Base-by-base conservation (phyloP, 2,329 filamentous ascomycete species). In the Nemania serpens region DNA sequence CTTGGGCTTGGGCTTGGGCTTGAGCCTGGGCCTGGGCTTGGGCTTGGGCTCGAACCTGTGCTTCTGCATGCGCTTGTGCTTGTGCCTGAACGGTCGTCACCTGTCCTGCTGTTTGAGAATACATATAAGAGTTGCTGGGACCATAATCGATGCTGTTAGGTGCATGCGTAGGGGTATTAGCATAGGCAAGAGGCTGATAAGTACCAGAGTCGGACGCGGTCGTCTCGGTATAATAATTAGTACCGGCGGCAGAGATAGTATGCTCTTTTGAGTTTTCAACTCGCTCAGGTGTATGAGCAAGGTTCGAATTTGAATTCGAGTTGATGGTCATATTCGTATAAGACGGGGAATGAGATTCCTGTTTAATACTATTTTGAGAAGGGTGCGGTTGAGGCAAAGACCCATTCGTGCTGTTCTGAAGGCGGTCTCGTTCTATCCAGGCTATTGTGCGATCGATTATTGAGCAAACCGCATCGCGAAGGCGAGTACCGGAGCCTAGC, bases 381-480 rank as follows among this genome's bases (percentile, higher is more conserved):
- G 71, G 42, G 6, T 66, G 64, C 22, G 66, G 49, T 18, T 56
- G 62, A 37, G 65, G 6, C 12, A 46, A 43, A 53, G 42, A 64
- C 56, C 17, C 64, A 49, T 34, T 64, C 49, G 64, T 67, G 11
- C 74, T 67, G 46, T 75, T 77, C 42, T 73, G 73, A 42, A 70
- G 66, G 75, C 82, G 81, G 55, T 82, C 82, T 52, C 77, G 76
- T 58, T 84, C 79, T 58, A 86, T 85, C 76, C 79, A 82, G 13
- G 73, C 70, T 36, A 85, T 78, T 1, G 82, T 85, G 4, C 79
- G 78, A 20, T 83, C 77, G 34, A 84, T 80, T 49, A 85, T 81
- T 41, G 73, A 71, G 9, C 75, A 72, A 54, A 85, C 78, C 25
- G 82, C 77, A 45, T 74, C 73, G 47, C 76, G 75, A 41, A 84